These are phyloP conservation scores for Eucalyptus pumila DNA, from an alignment of 345 rosid genomes.

Conservation along the genomic window DNA sequence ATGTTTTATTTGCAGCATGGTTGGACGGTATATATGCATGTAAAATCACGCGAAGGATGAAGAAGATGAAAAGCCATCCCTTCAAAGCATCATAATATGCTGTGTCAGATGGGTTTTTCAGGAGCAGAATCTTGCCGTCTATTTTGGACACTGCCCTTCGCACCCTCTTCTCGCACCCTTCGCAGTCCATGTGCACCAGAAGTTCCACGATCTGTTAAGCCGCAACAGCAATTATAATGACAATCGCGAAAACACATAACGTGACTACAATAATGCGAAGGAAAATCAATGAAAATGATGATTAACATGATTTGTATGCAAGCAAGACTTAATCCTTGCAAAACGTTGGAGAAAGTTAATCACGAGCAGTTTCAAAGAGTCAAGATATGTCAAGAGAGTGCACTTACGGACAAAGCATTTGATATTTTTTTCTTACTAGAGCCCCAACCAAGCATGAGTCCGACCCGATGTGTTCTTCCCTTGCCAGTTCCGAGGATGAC, in stretches of 20 bases:
- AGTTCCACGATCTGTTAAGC: conserved; percentile 55
- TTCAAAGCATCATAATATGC: not conserved
- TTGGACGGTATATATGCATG: not conserved
- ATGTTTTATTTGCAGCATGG: not conserved
- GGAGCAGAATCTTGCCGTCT: conserved; percentile 25
- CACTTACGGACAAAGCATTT: conserved; percentile 57
- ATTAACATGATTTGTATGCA: not conserved
- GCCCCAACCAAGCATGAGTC: conserved; percentile 42
- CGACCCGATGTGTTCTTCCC: not conserved
- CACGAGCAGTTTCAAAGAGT: not conserved
- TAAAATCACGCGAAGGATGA: not conserved
- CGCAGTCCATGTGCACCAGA: conserved; percentile 80
- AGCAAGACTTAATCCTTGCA: not conserved
- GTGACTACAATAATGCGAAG: not conserved
- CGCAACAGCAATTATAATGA: not conserved
- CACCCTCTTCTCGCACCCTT: conserved; percentile 72
- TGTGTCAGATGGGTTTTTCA: not conserved
- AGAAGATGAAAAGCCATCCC: not conserved
- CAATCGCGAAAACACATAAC: not conserved
- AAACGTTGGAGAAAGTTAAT: not conserved
- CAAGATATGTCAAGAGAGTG: not conserved
- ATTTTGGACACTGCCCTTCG: conserved; percentile 66
- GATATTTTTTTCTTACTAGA: conserved; percentile 27
- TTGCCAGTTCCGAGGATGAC: not conserved
- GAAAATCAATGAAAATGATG: not conserved